Conservation (phyloP, 306 rosid species). For the Bauhinia variegata region DNA sequence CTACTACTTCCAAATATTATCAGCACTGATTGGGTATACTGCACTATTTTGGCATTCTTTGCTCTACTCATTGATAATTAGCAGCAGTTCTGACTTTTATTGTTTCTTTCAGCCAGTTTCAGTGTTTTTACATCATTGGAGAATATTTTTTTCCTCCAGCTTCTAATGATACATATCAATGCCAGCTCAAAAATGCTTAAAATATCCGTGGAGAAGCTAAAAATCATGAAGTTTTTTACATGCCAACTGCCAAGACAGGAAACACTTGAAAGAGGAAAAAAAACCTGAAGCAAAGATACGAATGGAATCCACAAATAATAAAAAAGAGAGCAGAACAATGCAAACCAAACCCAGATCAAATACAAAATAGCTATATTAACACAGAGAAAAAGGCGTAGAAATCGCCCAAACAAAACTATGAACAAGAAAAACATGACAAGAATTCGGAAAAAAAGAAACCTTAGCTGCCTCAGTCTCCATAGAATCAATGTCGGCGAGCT, state of each 20-base stretch:
- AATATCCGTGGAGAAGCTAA: background rate
- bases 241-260: background rate
- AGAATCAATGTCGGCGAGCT: constrained; percentile 45
- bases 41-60: background rate
- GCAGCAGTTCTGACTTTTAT: background rate
- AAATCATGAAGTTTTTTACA: background rate
- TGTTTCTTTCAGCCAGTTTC: constrained; percentile 6
- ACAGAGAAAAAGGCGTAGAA: background rate
- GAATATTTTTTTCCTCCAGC: background rate
- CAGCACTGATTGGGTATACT: background rate
- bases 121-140: background rate
- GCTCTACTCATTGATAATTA: background rate
- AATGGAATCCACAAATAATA: constrained; percentile 1
- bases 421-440: background rate
- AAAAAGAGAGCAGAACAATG: background rate
- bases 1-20: background rate
- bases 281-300: constrained; percentile 25
- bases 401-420: background rate
- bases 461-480: constrained; percentile 63
- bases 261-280: background rate
- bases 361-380: constrained; percentile 13
- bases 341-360: constrained; percentile 46
- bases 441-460: constrained; percentile 35
- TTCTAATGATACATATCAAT: background rate
- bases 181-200: background rate